A percentile compares a stretch with the other conserved stretches of the same genome.
phyloP scores from a whole-genome alignment of 1,139 yeast genomes.

The Diutina pseudorugosa region DNA sequence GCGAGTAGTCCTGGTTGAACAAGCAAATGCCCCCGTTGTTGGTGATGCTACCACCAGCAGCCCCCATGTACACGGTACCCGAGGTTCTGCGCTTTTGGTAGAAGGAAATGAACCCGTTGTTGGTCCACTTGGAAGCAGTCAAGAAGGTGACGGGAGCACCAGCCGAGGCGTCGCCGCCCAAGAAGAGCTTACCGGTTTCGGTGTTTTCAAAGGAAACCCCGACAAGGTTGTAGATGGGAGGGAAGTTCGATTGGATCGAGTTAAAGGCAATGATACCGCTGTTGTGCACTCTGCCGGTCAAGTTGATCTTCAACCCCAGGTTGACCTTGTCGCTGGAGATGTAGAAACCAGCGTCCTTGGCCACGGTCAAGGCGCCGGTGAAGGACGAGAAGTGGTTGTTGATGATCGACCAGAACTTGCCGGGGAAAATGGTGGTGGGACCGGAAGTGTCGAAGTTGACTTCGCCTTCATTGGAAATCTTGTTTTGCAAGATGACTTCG shows the following conservation, averaged over 20 bases:
- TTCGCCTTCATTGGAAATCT: background rate
- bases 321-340: background rate
- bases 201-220: background rate
- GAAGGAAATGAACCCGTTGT: background rate
- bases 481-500: background rate
- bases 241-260: background rate
- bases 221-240: background rate
- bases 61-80: background rate
- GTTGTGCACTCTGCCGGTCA: background rate
- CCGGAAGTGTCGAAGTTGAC: background rate
- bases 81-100: background rate
- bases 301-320: background rate
- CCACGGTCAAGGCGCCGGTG: background rate
- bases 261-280: background rate
- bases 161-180: background rate
- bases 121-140: background rate
- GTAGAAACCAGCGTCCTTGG: background rate
- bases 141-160: background rate
- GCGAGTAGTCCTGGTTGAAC: conserved; percentile 5
- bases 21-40: conserved; percentile 7
- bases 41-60: background rate
- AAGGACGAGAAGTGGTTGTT: background rate
- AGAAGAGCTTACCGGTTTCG: background rate
- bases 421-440: background rate
- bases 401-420: conserved; percentile 3